These are phyloP conservation scores for Chalciporus pseudorubinellus DNA, from an alignment of 768 basidiomycete genomes.

Conservation along the genomic window DNA sequence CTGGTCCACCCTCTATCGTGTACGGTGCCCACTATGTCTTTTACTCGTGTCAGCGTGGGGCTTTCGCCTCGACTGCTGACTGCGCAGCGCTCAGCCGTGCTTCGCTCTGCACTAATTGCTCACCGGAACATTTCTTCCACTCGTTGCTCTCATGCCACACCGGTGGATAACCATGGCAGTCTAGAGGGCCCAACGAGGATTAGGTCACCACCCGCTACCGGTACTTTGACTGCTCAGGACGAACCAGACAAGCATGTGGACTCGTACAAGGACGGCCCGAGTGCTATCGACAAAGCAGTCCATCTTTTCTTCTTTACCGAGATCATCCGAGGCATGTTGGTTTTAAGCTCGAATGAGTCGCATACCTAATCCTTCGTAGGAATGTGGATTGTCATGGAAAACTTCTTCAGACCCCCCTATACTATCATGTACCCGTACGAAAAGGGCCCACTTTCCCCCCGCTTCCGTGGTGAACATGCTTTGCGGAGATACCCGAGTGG, in stretches of 20 bases:
- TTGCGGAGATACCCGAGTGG: constrained; percentile 94
- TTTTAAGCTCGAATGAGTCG: neutral
- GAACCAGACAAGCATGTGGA: constrained; percentile 55
- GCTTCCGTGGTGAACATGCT: constrained; percentile 98
- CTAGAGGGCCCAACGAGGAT: constrained; percentile 26
- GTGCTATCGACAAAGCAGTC: constrained; percentile 93
- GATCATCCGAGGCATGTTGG: constrained; percentile 80
- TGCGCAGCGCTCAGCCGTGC: constrained; percentile 24
- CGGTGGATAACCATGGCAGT: constrained; percentile 11
- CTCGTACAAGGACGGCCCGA: constrained; percentile 76
- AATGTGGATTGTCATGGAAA: constrained; percentile 95
- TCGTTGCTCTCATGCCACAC: constrained; percentile 21
- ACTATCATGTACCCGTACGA: constrained; percentile 99
- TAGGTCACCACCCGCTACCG: constrained; percentile 35
- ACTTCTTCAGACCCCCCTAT: constrained; percentile 93
- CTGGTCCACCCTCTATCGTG: constrained; percentile 31
- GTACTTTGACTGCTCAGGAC: constrained; percentile 34
- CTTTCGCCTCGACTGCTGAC: constrained; percentile 45
- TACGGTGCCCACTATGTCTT: constrained; percentile 47
- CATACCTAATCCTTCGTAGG: constrained; percentile 46
- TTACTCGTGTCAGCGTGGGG: constrained; percentile 52
- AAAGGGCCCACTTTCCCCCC: constrained; percentile 95
- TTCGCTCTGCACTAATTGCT: constrained; percentile 39
- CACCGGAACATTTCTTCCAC: constrained; percentile 40
- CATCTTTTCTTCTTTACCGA: constrained; percentile 99